Percentiles rank a stretch among this genome's conserved stretches.
Evolutionary conservation across 306 rosid genomes (phyloP).

Genomic region (Acacia confusa): DNA sequence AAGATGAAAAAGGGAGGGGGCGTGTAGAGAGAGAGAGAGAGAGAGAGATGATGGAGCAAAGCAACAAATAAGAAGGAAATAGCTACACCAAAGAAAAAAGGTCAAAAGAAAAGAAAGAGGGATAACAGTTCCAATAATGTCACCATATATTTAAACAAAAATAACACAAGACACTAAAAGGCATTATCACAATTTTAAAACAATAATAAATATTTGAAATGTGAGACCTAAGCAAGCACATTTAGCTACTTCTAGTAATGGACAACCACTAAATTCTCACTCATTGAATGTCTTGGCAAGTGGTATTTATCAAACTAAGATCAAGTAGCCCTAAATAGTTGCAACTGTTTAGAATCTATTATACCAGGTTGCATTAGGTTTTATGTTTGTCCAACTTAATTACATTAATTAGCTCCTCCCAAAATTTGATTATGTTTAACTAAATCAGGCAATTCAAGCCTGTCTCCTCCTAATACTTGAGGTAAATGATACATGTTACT

Average conservation of each 20-base stretch:
- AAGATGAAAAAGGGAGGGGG: too few species aligned
- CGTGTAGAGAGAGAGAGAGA: too few species aligned
- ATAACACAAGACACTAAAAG: background rate
- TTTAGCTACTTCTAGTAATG: background rate
- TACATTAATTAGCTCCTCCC: background rate
- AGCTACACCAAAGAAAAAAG: background rate
- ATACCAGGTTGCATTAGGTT: background rate
- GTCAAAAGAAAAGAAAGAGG: slow-evolving; percentile 5
- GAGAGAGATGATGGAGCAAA: background rate
- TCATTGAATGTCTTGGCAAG: background rate
- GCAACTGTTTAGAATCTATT: background rate
- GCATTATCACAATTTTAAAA: background rate
- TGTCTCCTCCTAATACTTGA: background rate
- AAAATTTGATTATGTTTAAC: background rate
- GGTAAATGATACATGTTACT: background rate
- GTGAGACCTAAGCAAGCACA: slow-evolving; percentile 15
- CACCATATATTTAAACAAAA: slow-evolving; percentile 1
- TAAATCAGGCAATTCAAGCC: background rate
- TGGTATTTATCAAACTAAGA: background rate
- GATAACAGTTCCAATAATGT: slow-evolving; percentile 1
- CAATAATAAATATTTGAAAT: background rate
- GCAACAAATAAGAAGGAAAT: background rate
- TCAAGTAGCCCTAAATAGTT: background rate
- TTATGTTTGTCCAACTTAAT: background rate
- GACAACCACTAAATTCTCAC: background rate